phyloP scores from a whole-genome alignment of 2,329 filamentous ascomycete species.

The Aspergillus oerlinghausenensis region DNA sequence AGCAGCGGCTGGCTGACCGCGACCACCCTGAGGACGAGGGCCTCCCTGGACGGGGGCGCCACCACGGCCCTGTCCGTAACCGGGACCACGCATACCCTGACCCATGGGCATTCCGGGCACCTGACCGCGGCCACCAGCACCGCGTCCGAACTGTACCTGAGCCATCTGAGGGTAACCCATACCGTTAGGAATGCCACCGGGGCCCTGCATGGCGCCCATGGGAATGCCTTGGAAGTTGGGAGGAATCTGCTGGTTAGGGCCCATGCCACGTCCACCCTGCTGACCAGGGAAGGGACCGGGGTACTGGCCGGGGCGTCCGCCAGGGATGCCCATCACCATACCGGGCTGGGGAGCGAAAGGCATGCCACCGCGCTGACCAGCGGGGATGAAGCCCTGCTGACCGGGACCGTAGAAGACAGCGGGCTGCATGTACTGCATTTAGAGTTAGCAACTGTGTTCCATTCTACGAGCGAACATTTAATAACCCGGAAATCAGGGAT shows the following conservation, averaged over 20 bases:
- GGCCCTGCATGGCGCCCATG: constrained; percentile 54
- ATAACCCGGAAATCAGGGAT: not conserved
- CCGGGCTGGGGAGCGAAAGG: constrained; percentile 55
- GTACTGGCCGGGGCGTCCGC: constrained; percentile 81
- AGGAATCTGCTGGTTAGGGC: constrained; percentile 77
- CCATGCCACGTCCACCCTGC: constrained; percentile 80
- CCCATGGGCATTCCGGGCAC: constrained; percentile 67
- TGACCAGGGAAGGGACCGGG: constrained; percentile 74
- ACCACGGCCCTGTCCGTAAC: constrained; percentile 42
- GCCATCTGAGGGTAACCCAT: constrained; percentile 77
- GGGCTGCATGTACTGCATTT: constrained; percentile 68
- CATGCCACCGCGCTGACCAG: constrained; percentile 56
- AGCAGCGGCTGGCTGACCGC: constrained; percentile 37
- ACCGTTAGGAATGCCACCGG: constrained; percentile 70
- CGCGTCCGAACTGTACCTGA: constrained; percentile 70
- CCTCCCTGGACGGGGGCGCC: constrained; percentile 37
- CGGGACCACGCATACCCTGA: constrained; percentile 45
- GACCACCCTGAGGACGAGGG: constrained; percentile 38
- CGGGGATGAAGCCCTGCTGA: constrained; percentile 53
- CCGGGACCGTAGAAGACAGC: constrained; percentile 89
- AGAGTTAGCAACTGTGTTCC: constrained; percentile 10
- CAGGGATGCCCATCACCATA: constrained; percentile 62
- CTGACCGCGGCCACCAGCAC: constrained; percentile 65
- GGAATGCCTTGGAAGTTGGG: constrained; percentile 75
- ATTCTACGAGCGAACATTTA: not conserved